These are phyloP conservation scores for Flueggea neowawraea DNA, from an alignment of 441 rosid genomes.

Conservation along the genomic window DNA sequence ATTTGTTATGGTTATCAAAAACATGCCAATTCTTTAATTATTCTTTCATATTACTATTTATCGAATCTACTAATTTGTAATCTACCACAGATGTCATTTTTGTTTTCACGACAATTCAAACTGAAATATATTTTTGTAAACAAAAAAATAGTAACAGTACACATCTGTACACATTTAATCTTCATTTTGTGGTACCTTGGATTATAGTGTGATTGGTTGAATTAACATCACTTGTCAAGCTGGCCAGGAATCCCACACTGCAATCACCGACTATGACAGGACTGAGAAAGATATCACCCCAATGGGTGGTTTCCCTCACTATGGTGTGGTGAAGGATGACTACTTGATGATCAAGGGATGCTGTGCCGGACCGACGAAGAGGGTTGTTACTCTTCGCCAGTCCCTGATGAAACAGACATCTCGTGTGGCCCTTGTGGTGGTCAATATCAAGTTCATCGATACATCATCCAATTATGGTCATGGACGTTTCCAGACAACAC, in stretches of 20 bases:
- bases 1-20: too few species aligned
- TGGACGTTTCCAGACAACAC: conserved; percentile 75
- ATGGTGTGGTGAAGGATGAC: conserved; percentile 82
- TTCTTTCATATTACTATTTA: too few species aligned
- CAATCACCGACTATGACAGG: conserved; percentile 83
- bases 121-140: too few species aligned
- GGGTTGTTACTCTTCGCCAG: conserved; percentile 84
- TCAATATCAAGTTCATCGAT: conserved; percentile 80
- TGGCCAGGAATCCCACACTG: conserved; percentile 62
- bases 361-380: conserved; percentile 89
- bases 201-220: too few species aligned
- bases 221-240: neutral
- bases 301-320: conserved; percentile 93
- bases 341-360: conserved; percentile 89
- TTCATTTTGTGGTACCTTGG: too few species aligned
- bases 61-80: too few species aligned
- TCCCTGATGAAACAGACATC: conserved; percentile 79
- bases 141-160: too few species aligned
- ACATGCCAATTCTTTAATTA: too few species aligned
- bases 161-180: too few species aligned
- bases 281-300: conserved; percentile 90
- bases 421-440: conserved; percentile 66
- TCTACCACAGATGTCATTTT: too few species aligned
- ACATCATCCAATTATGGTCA: conserved; percentile 84
- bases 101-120: too few species aligned